phyloP scores from a whole-genome alignment of 495 filamentous ascomycete species.

The Patellaria atrata region DNA sequence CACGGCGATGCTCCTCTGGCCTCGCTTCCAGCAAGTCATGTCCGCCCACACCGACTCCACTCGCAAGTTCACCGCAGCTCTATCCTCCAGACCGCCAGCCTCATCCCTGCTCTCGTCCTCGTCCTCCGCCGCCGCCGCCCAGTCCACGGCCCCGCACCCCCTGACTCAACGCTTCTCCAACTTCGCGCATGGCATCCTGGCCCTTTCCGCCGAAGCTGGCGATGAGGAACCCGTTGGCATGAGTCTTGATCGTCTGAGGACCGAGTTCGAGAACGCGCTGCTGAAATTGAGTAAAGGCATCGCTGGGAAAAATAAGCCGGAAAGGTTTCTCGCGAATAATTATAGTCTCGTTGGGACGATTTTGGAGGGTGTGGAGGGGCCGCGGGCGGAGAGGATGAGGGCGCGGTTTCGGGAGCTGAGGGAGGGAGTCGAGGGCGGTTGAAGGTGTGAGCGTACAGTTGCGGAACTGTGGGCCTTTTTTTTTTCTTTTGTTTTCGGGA shows the following conservation, averaged over 20 bases:
- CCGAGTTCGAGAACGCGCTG: conserved; percentile 66
- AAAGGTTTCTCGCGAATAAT: conserved; percentile 86
- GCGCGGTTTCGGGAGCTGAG: conserved; percentile 49
- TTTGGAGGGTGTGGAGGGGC: conserved; percentile 67
- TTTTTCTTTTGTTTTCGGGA: too few species aligned
- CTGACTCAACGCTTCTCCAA: conserved; percentile 88
- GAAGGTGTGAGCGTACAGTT: too few species aligned
- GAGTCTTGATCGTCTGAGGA: conserved; percentile 58
- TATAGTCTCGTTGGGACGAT: conserved; percentile 86
- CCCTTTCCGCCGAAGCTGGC: conserved; percentile 68
- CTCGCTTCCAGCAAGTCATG: conserved; percentile 85
- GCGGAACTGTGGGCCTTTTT: too few species aligned
- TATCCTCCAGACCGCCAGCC: conserved; percentile 36
- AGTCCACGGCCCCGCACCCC: conserved; percentile 77
- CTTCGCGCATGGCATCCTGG: conserved; percentile 69
- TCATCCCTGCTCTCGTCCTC: conserved; percentile 44
- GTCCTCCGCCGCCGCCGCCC: conserved; percentile 41
- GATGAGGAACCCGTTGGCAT: conserved; percentile 85
- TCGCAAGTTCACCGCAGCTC: conserved; percentile 40
- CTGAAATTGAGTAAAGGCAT: conserved; percentile 51
- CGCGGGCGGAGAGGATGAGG: conserved; percentile 61
- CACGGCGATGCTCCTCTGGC: conserved; percentile 92
- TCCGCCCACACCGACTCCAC: conserved; percentile 83
- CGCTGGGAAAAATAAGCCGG: conserved; percentile 61
- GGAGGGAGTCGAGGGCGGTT: conserved; percentile 28